These are phyloP conservation scores for Aspergillus sclerotiicarbonarius DNA, from an alignment of 495 filamentous ascomycete genomes.

Conservation along the genomic window DNA sequence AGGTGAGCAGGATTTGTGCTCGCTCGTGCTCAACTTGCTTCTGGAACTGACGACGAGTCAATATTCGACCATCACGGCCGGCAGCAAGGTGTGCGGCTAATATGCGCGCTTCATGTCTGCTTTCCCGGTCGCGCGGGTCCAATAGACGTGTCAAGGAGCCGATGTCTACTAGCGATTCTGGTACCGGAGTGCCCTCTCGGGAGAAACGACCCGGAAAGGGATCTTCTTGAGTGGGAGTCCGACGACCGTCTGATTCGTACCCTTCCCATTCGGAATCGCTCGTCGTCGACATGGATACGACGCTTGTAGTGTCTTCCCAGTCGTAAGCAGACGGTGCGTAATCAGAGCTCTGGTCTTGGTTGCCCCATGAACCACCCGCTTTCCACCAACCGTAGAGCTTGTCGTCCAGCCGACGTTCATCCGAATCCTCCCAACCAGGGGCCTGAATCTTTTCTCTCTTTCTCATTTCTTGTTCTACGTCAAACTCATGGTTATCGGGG, in stretches of 20 bases:
- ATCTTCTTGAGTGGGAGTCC: slow-evolving; percentile 68
- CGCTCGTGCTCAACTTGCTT: slow-evolving; percentile 62
- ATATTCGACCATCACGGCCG: slow-evolving; percentile 49
- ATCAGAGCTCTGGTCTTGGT: slow-evolving; percentile 70
- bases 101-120: slow-evolving; percentile 75
- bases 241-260: slow-evolving; percentile 55
- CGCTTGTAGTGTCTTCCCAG: slow-evolving; percentile 74
- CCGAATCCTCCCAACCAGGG: slow-evolving; percentile 30
- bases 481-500: slow-evolving; percentile 60
- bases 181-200: slow-evolving; percentile 56
- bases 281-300: slow-evolving; percentile 62
- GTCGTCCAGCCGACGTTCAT: slow-evolving; percentile 67
- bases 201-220: slow-evolving; percentile 42
- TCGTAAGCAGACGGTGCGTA: slow-evolving; percentile 55
- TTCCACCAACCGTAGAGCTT: slow-evolving; percentile 81
- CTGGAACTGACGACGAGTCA: slow-evolving; percentile 78
- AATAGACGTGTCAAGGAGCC: slow-evolving; percentile 75
- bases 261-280: slow-evolving; percentile 57
- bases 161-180: slow-evolving; percentile 64
- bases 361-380: slow-evolving; percentile 76
- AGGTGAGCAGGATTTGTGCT: slow-evolving; percentile 60
- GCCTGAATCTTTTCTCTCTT: slow-evolving; percentile 46
- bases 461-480: slow-evolving; percentile 74
- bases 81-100: slow-evolving; percentile 76
- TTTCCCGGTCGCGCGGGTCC: slow-evolving; percentile 72